Percentiles rank a stretch among this genome's conserved stretches.
Conservation (phyloP, 2,329 filamentous ascomycete genomes). For the Exophiala alcalophila region DNA sequence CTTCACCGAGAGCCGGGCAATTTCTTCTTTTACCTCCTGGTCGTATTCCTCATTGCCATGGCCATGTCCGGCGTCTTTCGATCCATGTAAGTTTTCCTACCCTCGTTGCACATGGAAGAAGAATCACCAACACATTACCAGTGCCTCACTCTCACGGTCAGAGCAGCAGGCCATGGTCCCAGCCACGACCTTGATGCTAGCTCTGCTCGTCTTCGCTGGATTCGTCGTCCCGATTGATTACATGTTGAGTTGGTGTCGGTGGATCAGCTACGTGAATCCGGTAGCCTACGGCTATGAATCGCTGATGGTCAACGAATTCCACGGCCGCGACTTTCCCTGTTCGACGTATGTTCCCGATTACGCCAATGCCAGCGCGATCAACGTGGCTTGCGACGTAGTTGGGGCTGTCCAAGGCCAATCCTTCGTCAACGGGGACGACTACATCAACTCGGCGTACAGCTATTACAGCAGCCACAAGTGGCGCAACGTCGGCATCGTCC, state of each 20-base stretch:
- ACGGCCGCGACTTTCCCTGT: conserved; percentile 56
- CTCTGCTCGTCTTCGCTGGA: conserved; percentile 47
- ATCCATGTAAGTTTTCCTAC: conserved; percentile 53
- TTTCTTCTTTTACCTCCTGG: conserved; percentile 83
- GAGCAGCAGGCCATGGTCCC: conserved; percentile 56
- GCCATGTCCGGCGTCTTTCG: conserved; percentile 54
- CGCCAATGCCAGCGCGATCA: too few species aligned
- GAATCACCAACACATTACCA: conserved; percentile 54
- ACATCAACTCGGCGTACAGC: conserved; percentile 53
- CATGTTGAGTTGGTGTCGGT: conserved; percentile 64
- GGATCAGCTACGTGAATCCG: conserved; percentile 66
- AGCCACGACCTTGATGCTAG: conserved; percentile 48
- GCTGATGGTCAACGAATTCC: conserved; percentile 57
- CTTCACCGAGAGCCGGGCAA: conserved; percentile 67
- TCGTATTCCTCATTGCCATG: conserved; percentile 58
- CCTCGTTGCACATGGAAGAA: conserved; percentile 38
- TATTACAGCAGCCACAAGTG: conserved; percentile 62
- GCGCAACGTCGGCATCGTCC: conserved; percentile 68
- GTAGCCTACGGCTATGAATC: conserved; percentile 65
- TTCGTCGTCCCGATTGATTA: conserved; percentile 61
- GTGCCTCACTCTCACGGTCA: conserved; percentile 69
- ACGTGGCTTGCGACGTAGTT: conserved; percentile 57
- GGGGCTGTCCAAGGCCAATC: conserved; percentile 55
- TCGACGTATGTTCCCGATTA: conserved; percentile 47
- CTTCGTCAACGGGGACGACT: conserved; percentile 58